phyloP scores from a whole-genome alignment of 768 basidiomycete genomes.

The Rhizopogon vinicolor region DNA sequence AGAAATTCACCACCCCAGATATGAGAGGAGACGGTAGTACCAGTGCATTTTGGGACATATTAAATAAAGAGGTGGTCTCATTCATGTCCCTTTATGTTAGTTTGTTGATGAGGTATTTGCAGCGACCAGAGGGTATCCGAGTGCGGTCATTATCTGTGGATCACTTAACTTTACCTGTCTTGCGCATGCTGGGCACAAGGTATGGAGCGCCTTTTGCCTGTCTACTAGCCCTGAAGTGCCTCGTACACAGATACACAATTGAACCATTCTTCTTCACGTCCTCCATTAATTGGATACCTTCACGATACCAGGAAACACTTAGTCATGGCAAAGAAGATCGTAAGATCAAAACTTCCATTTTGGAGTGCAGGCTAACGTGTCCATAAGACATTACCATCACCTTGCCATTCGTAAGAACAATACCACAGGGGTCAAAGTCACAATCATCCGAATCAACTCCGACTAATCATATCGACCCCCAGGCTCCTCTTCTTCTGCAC shows the following conservation, averaged over 20 bases:
- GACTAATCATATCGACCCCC: no score
- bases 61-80: conserved; percentile 29
- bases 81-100: neutral
- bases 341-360: conserved; percentile 24
- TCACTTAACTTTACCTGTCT: conserved; percentile 42
- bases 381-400: conserved; percentile 50
- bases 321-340: conserved; percentile 42
- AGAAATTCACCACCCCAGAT: conserved; percentile 5
- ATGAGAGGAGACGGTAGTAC: neutral
- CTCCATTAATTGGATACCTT: conserved; percentile 63
- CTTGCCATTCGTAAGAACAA: conserved; percentile 44
- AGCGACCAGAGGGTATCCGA: conserved; percentile 23
- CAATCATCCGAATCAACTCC: no score
- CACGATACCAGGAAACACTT: conserved; percentile 53
- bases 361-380: neutral
- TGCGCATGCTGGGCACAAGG: conserved; percentile 56
- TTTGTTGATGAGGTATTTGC: conserved; percentile 10
- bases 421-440: conserved; percentile 13
- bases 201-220: conserved; percentile 15
- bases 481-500: no score
- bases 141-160: conserved; percentile 48
- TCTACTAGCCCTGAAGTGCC: neutral
- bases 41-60: conserved; percentile 30
- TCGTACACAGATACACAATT: conserved; percentile 37
- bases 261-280: conserved; percentile 68